phyloP scores from a whole-genome alignment of 371 early-diverging fungal species.

The Mucor lusitanicus region DNA sequence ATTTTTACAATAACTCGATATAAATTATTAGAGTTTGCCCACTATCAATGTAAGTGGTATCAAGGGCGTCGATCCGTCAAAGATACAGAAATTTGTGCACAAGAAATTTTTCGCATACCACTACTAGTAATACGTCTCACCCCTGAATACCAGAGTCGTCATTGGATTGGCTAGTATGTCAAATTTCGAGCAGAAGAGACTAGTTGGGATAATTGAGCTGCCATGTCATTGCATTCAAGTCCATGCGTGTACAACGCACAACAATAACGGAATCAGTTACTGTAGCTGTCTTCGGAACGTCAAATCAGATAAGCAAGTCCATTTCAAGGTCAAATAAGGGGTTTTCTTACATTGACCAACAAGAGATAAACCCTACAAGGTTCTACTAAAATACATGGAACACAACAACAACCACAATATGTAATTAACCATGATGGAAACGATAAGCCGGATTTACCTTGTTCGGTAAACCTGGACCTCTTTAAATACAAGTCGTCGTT shows the following conservation, averaged over 20 bases:
- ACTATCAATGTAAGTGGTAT: background rate
- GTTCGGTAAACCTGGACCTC: slow-evolving; percentile 1
- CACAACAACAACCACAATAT: slow-evolving; percentile 1
- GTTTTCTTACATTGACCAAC: background rate
- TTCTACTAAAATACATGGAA: background rate
- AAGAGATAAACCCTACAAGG: background rate
- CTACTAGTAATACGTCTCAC: background rate
- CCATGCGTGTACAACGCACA: background rate
- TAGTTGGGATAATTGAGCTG: background rate
- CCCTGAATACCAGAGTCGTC: background rate
- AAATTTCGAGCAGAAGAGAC: background rate
- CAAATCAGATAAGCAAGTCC: slow-evolving; percentile 6
- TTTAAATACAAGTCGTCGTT: background rate
- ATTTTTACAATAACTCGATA: background rate
- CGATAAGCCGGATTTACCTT: slow-evolving; percentile 16
- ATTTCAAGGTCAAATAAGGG: background rate
- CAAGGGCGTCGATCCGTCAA: background rate
- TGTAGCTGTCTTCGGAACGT: background rate
- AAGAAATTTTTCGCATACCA: background rate
- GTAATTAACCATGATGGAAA: slow-evolving; percentile 1
- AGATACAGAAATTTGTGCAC: background rate
- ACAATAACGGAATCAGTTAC: background rate
- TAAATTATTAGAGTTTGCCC: background rate
- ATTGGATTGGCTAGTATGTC: background rate
- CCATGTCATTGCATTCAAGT: background rate